A percentile compares a stretch with the other conserved stretches of the same genome.
Conservation (phyloP, 2,329 filamentous ascomycete species). For the Ustilaginoidea virens region DNA sequence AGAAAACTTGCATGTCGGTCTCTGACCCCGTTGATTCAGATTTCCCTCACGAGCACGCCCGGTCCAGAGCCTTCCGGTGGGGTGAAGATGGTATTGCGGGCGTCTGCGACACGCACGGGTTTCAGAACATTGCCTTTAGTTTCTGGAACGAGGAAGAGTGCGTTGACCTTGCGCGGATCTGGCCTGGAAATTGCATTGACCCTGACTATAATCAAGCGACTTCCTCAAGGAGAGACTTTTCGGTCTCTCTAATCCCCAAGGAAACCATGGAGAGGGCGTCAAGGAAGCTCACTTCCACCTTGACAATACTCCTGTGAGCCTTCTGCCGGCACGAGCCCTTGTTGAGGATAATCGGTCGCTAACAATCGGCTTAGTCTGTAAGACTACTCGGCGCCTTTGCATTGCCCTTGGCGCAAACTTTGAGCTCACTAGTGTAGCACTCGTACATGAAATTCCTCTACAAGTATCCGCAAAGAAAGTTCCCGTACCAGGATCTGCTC, state of each 20-base stretch:
- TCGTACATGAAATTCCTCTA: conserved; percentile 99
- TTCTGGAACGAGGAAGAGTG: conserved; percentile 98
- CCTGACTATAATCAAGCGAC: conserved; percentile 36
- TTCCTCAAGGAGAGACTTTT: conserved; percentile 93
- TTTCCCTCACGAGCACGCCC: conserved; percentile 85
- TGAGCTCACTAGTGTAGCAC: conserved; percentile 38
- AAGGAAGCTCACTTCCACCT: conserved; percentile 95
- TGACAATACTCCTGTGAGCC: conserved; percentile 67
- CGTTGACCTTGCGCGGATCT: too few species aligned
- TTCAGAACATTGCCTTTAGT: conserved; percentile 84
- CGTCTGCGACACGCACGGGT: conserved; percentile 77
- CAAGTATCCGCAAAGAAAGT: conserved; percentile 85
- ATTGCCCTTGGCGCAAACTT: background rate
- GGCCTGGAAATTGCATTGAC: conserved; percentile 26
- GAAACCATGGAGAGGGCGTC: conserved; percentile 92
- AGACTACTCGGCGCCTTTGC: conserved; percentile 7
- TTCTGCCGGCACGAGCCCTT: too few species aligned
- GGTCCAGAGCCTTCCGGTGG: conserved; percentile 83
- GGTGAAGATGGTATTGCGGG: conserved; percentile 95
- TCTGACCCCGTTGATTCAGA: conserved; percentile 32
- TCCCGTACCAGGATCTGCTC: conserved; percentile 81
- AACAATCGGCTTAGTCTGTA: conserved; percentile 27
- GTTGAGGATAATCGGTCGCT: too few species aligned
- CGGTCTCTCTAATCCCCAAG: conserved; percentile 87
- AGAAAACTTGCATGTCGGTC: conserved; percentile 5